phyloP scores from a whole-genome alignment of 768 basidiomycete genomes.

The Psilocybe cubensis region DNA sequence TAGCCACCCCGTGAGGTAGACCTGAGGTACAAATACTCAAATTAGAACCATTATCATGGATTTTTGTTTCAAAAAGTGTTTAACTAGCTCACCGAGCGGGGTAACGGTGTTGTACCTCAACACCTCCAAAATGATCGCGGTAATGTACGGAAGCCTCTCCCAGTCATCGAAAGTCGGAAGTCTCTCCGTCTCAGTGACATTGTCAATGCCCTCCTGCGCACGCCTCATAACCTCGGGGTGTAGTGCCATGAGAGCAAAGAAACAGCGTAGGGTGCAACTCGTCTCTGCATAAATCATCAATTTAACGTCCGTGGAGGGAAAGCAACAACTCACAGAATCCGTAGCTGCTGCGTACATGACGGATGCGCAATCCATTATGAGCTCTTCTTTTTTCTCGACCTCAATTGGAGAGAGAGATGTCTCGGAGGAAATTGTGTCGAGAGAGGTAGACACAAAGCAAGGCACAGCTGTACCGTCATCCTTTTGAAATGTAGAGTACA shows the following conservation, averaged over 20 bases:
- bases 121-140: conserved; percentile 24
- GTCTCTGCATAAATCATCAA: conserved; percentile 35
- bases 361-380: conserved; percentile 22
- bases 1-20: conserved; percentile 20
- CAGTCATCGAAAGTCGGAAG: conserved; percentile 66
- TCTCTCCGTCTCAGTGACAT: conserved; percentile 51
- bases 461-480: not conserved
- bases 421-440: not conserved
- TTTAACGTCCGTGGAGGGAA: not conserved
- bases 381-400: conserved; percentile 15
- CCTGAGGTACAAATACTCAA: conserved; percentile 7
- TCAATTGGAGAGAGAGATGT: not conserved
- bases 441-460: not conserved
- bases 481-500: not conserved
- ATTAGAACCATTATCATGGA: not conserved
- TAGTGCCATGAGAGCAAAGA: conserved; percentile 66
- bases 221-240: conserved; percentile 56
- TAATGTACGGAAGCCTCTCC: conserved; percentile 50
- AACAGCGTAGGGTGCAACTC: conserved; percentile 54
- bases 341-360: conserved; percentile 64
- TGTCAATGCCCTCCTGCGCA: conserved; percentile 69
- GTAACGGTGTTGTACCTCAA: conserved; percentile 21
- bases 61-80: not conserved
- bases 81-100: conserved; percentile 25
- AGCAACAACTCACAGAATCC: conserved; percentile 50